Percentiles rank a stretch among this genome's conserved stretches.
These are phyloP conservation scores for Hippophae rhamnoides DNA, from an alignment of 306 rosid species.

Conservation along the genomic window DNA sequence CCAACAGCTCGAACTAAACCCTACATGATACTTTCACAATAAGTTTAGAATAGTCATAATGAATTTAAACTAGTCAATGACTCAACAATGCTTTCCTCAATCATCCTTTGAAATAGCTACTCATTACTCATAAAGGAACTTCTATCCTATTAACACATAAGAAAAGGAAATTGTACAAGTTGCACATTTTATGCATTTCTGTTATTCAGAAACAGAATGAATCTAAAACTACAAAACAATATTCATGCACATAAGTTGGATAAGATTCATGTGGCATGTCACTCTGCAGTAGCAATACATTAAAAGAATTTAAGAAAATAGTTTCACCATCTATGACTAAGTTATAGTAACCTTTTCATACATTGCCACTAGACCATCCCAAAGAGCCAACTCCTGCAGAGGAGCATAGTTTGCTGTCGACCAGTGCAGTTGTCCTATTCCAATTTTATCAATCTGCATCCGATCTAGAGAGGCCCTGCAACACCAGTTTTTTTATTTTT, in stretches of 20 bases:
- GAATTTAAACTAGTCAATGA: too few relatives aligned
- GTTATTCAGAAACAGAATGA: too few relatives aligned
- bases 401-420: slow-evolving; percentile 92
- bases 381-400: slow-evolving; percentile 77
- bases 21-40: slow-evolving; percentile 27
- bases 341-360: slow-evolving; percentile 67
- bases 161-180: too few relatives aligned
- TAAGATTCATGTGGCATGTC: background rate
- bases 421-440: slow-evolving; percentile 95
- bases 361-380: slow-evolving; percentile 98
- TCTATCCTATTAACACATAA: too few relatives aligned
- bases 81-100: too few relatives aligned
- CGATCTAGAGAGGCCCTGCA: slow-evolving; percentile 80
- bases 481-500: slow-evolving; percentile 8
- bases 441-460: slow-evolving; percentile 76
- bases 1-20: slow-evolving; percentile 93
- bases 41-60: background rate
- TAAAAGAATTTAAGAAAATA: background rate
- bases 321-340: slow-evolving; percentile 18
- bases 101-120: too few relatives aligned
- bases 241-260: too few relatives aligned
- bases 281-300: background rate
- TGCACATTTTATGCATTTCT: too few relatives aligned
- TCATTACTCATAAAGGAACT: too few relatives aligned
- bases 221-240: too few relatives aligned